Evolutionary conservation across 345 rosid species (phyloP), one percentile per base, ranked within the genome.

Genomic region (Rhizophora apiculata): DNA sequence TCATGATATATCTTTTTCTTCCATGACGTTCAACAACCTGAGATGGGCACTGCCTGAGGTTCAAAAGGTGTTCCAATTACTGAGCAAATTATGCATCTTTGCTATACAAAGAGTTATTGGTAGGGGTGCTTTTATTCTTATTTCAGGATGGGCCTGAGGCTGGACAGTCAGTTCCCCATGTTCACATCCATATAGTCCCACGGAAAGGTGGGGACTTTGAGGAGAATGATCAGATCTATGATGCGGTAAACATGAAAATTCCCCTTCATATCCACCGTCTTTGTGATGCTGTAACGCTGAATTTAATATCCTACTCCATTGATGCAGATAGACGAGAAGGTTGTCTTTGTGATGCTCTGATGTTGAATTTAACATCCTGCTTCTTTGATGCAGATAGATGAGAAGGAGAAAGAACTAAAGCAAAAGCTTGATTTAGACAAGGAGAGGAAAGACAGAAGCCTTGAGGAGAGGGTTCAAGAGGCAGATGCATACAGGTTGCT

Each of bases 131-230:
- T 27, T 59, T 58, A 8, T 39, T 60, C 18, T 65, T 30, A 60
- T 26, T 24, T 60, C 76, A 95, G 97, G 99, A 95, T 71, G 97
- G 96, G 29, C 96, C 97, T n/a, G 82, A 88, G 39, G 85, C 96
- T 29, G 98, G 99, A 65, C 99, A 92, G 85, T 86, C 90, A 18
- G 98, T 90, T 68, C 86, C 96, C 16, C 96, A 95, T 82, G 94
- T 95, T 62, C 99, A 92, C 79, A 78, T 95, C 83, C 98, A 95
- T 71, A 73, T 95, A 74, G 69, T 95, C 63, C 98, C 98, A 0
- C 86, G 97, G 70, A 90, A 83, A 76, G 86, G 71, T 52, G 92
- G 90, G 0, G 98, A 95, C 83, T 92, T 95, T 76, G 91, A 90
- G 86, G 89, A 75, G 73, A 95, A 95, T 63, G 98, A 95, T 78